Conservation (phyloP, 257 asterid species). For the Agastache rugosa region DNA sequence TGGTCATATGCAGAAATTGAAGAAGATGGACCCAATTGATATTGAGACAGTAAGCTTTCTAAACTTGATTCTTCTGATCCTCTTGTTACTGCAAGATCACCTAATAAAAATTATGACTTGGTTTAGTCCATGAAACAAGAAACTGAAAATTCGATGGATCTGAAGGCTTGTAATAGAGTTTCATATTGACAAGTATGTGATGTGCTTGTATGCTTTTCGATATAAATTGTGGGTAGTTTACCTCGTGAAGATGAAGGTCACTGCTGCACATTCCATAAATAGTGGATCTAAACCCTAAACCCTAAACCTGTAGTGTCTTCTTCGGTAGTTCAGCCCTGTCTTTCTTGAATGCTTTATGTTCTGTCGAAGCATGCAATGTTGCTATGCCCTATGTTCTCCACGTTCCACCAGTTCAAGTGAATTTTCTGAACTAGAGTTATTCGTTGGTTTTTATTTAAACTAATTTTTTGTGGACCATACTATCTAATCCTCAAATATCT, state of each 20-base stretch:
- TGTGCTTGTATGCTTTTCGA: neutral
- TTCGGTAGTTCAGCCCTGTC: neutral
- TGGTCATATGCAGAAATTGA: constrained; percentile 81
- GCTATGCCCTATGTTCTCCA: neutral
- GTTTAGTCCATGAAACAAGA: constrained; percentile 14
- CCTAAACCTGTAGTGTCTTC: neutral
- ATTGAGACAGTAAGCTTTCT: constrained; percentile 82
- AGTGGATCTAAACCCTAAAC: no score
- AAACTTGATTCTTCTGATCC: constrained; percentile 33
- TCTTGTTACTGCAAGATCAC: constrained; percentile 13
- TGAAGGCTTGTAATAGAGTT: constrained; percentile 8
- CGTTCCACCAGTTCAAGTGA: neutral
- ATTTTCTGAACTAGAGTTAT: neutral
- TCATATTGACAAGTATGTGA: neutral
- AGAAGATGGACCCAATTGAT: constrained; percentile 91
- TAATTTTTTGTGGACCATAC: neutral
- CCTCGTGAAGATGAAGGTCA: constrained; percentile 11
- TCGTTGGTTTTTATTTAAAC: neutral
- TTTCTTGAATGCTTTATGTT: neutral
- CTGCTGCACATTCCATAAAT: constrained; percentile 5
- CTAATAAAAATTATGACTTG: neutral
- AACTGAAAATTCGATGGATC: constrained; percentile 6
- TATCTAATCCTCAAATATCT: neutral
- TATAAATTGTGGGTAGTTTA: neutral
- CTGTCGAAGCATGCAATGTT: neutral